phyloP scores from a whole-genome alignment of 23 red algal species.

The Cyanidiococcus yangmingshanensis region DNA sequence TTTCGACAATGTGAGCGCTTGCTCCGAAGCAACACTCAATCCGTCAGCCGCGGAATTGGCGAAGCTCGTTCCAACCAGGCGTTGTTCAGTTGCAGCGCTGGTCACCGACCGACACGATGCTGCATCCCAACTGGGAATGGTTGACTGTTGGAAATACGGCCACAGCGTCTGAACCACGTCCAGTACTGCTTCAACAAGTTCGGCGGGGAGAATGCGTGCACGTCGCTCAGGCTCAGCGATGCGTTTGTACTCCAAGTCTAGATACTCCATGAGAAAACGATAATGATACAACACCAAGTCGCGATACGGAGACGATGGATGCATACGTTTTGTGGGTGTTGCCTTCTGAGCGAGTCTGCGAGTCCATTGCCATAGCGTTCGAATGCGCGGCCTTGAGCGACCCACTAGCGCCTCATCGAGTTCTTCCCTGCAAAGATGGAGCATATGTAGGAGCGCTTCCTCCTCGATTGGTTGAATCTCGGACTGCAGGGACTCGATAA shows the following conservation, averaged over 20 bases:
- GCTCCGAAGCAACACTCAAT: not conserved
- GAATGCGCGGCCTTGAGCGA: not conserved
- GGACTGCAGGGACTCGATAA: not conserved
- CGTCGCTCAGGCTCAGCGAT: constrained; percentile 11
- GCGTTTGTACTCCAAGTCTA: constrained; percentile 6
- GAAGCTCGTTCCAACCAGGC: not conserved
- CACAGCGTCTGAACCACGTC: not conserved
- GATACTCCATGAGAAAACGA: not conserved
- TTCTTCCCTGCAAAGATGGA: not conserved
- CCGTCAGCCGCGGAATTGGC: not conserved
- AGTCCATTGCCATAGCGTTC: constrained; percentile 2
- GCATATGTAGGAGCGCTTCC: not conserved
- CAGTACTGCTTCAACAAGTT: not conserved
- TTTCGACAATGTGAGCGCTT: no score
- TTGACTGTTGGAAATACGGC: not conserved
- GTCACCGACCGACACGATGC: no score
- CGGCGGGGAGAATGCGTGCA: not conserved
- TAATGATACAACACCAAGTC: not conserved
- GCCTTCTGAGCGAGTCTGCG: not conserved
- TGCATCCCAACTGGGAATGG: not conserved
- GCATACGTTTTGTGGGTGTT: not conserved
- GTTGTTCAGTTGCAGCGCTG: not conserved
- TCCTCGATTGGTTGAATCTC: not conserved
- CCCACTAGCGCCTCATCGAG: constrained; percentile 2
- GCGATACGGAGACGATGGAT: not conserved